Evolutionary conservation across 2,329 filamentous ascomycete species (phyloP), one percentile per base, ranked within the genome.

Genomic region (Teratosphaeria pseudoeucalypti): DNA sequence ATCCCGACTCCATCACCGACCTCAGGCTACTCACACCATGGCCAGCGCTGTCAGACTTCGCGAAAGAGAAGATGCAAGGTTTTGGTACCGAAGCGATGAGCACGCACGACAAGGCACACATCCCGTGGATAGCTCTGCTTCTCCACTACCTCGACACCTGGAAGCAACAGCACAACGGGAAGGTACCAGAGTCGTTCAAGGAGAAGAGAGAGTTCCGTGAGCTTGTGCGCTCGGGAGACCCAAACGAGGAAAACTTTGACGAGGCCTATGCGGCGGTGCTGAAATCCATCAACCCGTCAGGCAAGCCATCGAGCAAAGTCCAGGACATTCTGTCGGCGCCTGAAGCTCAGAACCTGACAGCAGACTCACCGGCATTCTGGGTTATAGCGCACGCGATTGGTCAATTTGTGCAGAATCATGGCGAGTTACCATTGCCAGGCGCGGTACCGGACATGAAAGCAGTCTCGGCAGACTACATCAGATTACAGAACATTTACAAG

Each of bases 401-500:
- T 61, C 71, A 81, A 23, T 99, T 99, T 73, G 86, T 92, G 72
- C 74, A 82, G 10, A 84, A 84, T 58, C 85, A 96, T 70, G 77
- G 81, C 7, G 81, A 86, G 32, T 80, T 99, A 5, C 94, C 94
- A 16, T 79, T 99, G 0, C 87, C 92, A 0, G 95, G 94, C 12
- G 85, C 87, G 2, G 79, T 99, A 1, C 94, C 95, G 1, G 94
- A 99, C 73, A 99, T 99, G 94, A 99, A 99, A 77, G 91, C 94
- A 2, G 84, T 92, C 70, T 96, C 92, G 3, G 84, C 81, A 59
- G 88, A 95, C 63, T 99, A 99, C 76, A 87, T 99, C 65, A 81
- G 86, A 67, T 81, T 99, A 12, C 94, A 97, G 72, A 92, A 89
- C 67, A 84, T 97, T 61, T 99, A 97, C 82, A 96, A 95, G 75